Evolutionary conservation across 768 basidiomycete species (phyloP).

Genomic region (Naganishia friedmannii): DNA sequence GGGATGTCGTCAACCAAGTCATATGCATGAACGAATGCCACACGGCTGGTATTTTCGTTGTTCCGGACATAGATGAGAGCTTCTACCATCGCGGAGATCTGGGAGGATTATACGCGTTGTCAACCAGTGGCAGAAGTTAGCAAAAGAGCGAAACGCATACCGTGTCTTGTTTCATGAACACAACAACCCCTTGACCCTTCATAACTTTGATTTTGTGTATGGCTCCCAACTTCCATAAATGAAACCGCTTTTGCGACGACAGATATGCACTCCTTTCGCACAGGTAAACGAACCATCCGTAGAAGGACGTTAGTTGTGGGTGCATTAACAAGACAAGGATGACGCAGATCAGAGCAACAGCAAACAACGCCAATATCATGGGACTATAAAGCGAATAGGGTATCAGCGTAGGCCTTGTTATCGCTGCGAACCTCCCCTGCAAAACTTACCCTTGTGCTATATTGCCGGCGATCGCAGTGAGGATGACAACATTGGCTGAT

Average conservation of each 20-base stretch:
- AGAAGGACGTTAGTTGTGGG: constrained; percentile 12
- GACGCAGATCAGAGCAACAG: constrained; percentile 9
- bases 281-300: constrained; percentile 22
- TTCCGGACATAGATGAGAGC: constrained; percentile 65
- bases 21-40: constrained; percentile 69
- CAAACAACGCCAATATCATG: constrained; percentile 22
- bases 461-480: constrained; percentile 21
- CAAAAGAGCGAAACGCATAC: not conserved
- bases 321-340: not conserved
- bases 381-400: not conserved
- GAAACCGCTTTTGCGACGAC: not conserved
- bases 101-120: not conserved
- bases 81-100: constrained; percentile 68
- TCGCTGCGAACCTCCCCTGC: not conserved
- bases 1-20: constrained; percentile 60
- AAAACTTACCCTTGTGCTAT: constrained; percentile 15
- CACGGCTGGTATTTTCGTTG: constrained; percentile 68
- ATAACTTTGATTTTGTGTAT: constrained; percentile 19
- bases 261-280: constrained; percentile 23
- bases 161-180: constrained; percentile 24
- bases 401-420: not conserved
- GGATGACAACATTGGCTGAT: not conserved
- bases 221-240: constrained; percentile 6
- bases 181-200: constrained; percentile 18
- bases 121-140: not conserved